Conservation (phyloP, 257 asterid species). For the Capsicum pubescens region DNA sequence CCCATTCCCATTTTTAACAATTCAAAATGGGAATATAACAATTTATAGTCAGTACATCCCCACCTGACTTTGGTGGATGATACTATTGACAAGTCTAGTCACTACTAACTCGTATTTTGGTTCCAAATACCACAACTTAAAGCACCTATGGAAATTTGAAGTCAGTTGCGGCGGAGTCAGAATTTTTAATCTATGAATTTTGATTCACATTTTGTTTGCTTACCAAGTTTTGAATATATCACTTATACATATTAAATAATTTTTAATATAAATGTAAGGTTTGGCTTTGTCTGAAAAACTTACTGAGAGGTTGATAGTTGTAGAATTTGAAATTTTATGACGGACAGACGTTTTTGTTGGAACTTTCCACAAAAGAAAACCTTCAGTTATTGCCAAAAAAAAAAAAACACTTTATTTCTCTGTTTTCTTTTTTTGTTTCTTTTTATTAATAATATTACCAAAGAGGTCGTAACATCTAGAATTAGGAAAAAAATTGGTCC, state of each 20-base stretch:
- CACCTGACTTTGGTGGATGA: slow-evolving; percentile 26
- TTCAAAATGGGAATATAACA: too few relatives aligned
- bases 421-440: neutral
- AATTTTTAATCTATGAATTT: neutral
- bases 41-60: neutral
- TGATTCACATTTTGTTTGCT: neutral
- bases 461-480: neutral
- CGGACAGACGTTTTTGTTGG: too few relatives aligned
- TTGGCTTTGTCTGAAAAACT: neutral
- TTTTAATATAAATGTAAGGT: neutral
- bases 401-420: too few relatives aligned
- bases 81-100: neutral
- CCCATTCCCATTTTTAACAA: neutral
- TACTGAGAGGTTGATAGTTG: neutral
- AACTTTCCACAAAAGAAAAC: neutral
- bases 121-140: neutral
- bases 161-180: rapidly evolving
- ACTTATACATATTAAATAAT: neutral
- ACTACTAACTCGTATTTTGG: neutral
- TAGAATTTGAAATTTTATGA: neutral
- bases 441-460: slow-evolving; percentile 38
- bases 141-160: neutral
- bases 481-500: neutral
- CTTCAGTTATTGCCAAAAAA: neutral
- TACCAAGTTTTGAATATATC: too few relatives aligned